Base-by-base conservation (phyloP, 495 filamentous ascomycete species). In the Haplographium delicatum region DNA sequence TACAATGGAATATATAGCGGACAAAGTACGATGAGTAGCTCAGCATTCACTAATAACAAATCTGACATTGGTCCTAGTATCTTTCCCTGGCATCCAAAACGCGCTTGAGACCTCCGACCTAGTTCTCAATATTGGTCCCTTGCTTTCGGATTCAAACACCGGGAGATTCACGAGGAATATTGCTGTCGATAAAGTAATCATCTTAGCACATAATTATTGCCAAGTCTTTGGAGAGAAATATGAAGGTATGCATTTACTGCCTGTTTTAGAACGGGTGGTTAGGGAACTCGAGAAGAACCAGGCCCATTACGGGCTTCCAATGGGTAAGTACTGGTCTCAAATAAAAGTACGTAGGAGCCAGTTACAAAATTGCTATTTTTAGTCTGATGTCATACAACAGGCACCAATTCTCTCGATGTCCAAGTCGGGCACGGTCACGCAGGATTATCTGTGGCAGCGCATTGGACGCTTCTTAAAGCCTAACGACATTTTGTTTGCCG, bases 401-500 rank as follows among this genome's bases (percentile, higher is more conserved):
- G 28, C 44, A 19, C 44, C 44, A 3, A 18, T 47, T 2, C 22
- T 50, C 10, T 40, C 39, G 10, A 19, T 9, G 27, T 50, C 23
- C 3, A 50, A 10, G 1, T 50, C 46, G 0, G 46, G 46, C 15
- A 38, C 19, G 7, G 40, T 49, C 8, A 18, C 18, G 18, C 48
- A 51, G 34, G 28, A 15, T 19, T 51, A 22, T 16, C 28, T 45
- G 13, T 47, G 44, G 44, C 28, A 47, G 25, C 4, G 44, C 4
- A 28, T 45, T 19, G 43, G 43, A 23, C 18, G 40, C 15, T 64
- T 75, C 71, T 8, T 76, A 67, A 25, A 70, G 65, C 13, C 67
- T 37, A 30, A 70, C 65, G 64, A 82, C 68, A 9, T 78, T 67
- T 57, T 67, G 67, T 43, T 80, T 63, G 58, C 62, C 18, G 71